Base-by-base conservation (phyloP, 1,284 basidiomycete species). In the Vanrija sp. region DNA sequence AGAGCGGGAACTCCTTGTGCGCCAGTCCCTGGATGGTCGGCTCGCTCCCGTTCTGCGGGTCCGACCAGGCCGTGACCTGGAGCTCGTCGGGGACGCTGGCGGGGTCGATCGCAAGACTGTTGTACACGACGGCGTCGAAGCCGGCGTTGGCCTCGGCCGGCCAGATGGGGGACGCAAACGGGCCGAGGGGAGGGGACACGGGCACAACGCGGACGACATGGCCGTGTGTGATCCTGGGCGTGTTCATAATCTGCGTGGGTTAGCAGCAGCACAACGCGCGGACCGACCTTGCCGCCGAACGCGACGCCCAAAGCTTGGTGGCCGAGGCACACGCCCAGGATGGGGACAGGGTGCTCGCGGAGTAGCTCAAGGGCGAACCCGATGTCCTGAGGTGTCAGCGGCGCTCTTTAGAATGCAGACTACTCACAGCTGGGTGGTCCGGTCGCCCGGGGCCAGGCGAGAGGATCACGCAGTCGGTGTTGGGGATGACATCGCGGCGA, bases 271-370 rank as follows among this genome's bases (percentile, higher is more conserved):
- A 7, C 28, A 10, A n/a, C n/a, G n/a, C 38, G 12, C 19, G 86
- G 65, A 38, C 71, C 66, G 10, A 79, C 76, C 55, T 70, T 69
- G 0, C 85, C 92, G 12, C 91, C 92, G 62, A 83, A 85, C 49
- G 86, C 86, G 8, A 88, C 80, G 0, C 84, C 89, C 38, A 98
- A 81, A 56, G 92, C 94, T 73, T 98, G 95, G 52, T 94, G 83
- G 0, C 95, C 95, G 12, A 98, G 81, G 68, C 94, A 98, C 4
- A 98, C 86, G 3, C 77, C 77, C 5, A 78, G 63, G 21, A 78
- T 72, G 18, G 77, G 77, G 0, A 74, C 49, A 0, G 68, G 64
- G 47, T 73, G 71, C 2, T 49, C 52, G 14, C 65, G 64, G 12
- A 78, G 57, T 0, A 78, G 63, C 21, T 74, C 69, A 4, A 77